These are phyloP conservation scores for Wickerhamomyces alni DNA, from an alignment of 805 yeast genomes.

Conservation along the genomic window DNA sequence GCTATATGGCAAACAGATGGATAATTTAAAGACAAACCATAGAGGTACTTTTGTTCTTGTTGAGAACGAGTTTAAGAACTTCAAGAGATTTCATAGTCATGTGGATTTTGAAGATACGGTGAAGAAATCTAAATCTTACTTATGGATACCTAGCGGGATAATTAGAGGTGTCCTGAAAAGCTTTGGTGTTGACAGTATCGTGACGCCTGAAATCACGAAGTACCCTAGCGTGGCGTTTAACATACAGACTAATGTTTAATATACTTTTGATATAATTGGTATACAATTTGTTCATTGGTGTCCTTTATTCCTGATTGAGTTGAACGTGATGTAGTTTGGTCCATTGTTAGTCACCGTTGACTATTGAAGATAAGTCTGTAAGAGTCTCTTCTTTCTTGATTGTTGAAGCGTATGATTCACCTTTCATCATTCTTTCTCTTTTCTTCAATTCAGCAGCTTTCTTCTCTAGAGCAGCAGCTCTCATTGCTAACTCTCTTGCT, in stretches of 20 bases:
- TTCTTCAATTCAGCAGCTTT: conserved; percentile 61
- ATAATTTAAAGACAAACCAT: conserved; percentile 88
- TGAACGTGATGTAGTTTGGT: too few species aligned
- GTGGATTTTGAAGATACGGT: conserved; percentile 38
- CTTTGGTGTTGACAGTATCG: conserved; percentile 61
- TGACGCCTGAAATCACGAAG: conserved; percentile 55
- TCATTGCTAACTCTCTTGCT: conserved; percentile 62
- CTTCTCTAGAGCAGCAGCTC: conserved; percentile 73
- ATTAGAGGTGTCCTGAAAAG: conserved; percentile 67
- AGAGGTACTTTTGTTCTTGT: conserved; percentile 76
- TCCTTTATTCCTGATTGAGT: too few species aligned
- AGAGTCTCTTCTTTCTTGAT: conserved; percentile 47
- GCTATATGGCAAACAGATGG: conserved; percentile 81
- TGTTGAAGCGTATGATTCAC: conserved; percentile 15
- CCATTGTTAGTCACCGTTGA: conserved; percentile 18
- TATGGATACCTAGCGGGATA: conserved; percentile 73
- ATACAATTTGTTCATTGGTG: too few species aligned
- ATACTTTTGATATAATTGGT: neutral
- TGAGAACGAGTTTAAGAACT: conserved; percentile 56
- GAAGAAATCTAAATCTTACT: conserved; percentile 38
- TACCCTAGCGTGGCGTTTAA: conserved; percentile 70
- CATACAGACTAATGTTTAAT: conserved; percentile 43
- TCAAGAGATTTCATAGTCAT: conserved; percentile 44
- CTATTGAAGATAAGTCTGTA: conserved; percentile 46
- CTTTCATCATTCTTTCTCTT: conserved; percentile 50